These are phyloP conservation scores for Achaetomium macrosporum DNA, from an alignment of 2,329 filamentous ascomycete genomes.

Conservation along the genomic window DNA sequence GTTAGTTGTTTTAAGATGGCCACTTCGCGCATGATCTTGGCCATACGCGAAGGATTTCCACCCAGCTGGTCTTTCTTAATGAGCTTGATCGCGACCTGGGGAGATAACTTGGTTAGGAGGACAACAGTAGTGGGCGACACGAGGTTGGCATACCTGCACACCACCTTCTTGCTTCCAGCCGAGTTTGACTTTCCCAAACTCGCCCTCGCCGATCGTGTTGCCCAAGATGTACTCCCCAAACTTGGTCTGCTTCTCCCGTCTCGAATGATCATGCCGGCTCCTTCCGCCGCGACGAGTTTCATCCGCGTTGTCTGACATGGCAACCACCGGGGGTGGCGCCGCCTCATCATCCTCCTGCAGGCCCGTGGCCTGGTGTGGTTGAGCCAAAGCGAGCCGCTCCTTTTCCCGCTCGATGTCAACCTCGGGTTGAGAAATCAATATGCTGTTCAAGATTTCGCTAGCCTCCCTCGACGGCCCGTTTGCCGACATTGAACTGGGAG, in stretches of 20 bases:
- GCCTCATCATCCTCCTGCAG: slow-evolving; percentile 40
- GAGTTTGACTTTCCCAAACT: slow-evolving; percentile 98
- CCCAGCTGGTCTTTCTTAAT: slow-evolving; percentile 89
- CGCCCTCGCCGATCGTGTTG: slow-evolving; percentile 92
- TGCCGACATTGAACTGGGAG: slow-evolving; percentile 45
- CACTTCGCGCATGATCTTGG: slow-evolving; percentile 97
- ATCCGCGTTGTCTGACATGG: slow-evolving; percentile 35
- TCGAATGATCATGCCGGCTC: slow-evolving; percentile 56
- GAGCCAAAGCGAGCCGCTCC: slow-evolving; percentile 60
- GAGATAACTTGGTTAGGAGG: not conserved
- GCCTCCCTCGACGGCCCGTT: slow-evolving; percentile 65
- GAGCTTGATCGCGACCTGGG: slow-evolving; percentile 89
- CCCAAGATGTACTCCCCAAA: slow-evolving; percentile 96
- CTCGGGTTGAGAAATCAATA: slow-evolving; percentile 69
- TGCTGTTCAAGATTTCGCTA: slow-evolving; percentile 71
- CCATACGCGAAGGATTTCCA: slow-evolving; percentile 78
- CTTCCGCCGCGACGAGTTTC: slow-evolving; percentile 46
- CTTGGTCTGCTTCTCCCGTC: slow-evolving; percentile 68
- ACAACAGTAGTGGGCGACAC: not conserved
- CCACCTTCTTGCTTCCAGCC: slow-evolving; percentile 96
- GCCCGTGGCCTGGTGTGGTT: slow-evolving; percentile 35
- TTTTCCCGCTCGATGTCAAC: slow-evolving; percentile 67
- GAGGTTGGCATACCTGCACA: slow-evolving; percentile 54
- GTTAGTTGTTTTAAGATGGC: slow-evolving; percentile 78
- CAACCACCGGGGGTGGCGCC: slow-evolving; percentile 40